These are phyloP conservation scores for Acanthamoeba castellanii DNA, from an alignment of 208 protist genomes.

Conservation along the genomic window DNA sequence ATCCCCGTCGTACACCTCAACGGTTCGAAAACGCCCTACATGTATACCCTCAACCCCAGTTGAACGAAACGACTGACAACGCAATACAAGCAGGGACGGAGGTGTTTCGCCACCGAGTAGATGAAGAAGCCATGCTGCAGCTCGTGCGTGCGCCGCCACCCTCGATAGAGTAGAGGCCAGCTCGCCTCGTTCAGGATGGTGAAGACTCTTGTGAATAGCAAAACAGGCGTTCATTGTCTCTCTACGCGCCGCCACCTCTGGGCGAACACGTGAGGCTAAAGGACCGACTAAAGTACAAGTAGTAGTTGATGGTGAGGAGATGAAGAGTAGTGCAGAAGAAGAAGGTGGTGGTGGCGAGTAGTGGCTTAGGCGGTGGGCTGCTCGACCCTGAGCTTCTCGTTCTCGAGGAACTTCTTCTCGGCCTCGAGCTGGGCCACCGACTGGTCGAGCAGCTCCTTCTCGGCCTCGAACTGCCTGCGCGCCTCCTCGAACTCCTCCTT, in stretches of 20 bases:
- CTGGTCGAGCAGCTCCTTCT: background rate
- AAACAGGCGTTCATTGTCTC: too few relatives aligned
- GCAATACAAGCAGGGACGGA: background rate
- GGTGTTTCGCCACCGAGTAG: background rate
- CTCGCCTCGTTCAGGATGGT: too few relatives aligned
- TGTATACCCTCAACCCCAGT: background rate
- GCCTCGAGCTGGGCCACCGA: background rate
- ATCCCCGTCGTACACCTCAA: slow-evolving; percentile 40
- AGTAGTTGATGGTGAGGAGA: too few relatives aligned
- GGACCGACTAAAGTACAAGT: too few relatives aligned
- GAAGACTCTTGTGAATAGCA: background rate
- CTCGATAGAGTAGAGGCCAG: too few relatives aligned
- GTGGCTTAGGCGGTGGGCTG: background rate
- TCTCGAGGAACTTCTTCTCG: background rate
- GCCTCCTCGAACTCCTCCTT: slow-evolving; percentile 11
- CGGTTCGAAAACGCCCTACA: background rate
- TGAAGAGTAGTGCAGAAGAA: too few relatives aligned
- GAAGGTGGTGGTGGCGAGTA: background rate
- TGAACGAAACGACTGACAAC: background rate
- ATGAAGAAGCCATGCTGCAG: background rate
- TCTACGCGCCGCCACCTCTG: too few relatives aligned
- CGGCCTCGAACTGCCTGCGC: background rate
- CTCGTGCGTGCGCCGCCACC: background rate
- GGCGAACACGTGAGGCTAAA: too few relatives aligned
- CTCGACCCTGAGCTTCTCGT: background rate